Evolutionary conservation across 129 eudicot genomes (phyloP).

Genomic region (Erigeron canadensis): DNA sequence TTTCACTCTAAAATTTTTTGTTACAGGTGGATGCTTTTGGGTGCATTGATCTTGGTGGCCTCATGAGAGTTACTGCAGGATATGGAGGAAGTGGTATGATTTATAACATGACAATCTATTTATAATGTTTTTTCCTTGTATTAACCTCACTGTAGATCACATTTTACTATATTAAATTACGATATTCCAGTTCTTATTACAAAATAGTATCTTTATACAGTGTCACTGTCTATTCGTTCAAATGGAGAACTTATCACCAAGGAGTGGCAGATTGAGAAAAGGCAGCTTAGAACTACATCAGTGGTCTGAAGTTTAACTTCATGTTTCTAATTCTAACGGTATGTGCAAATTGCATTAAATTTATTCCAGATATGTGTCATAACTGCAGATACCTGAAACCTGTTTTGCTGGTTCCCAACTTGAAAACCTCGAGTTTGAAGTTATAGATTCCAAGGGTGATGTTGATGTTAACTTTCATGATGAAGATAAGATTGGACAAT

Average conservation of each 20-base stretch:
- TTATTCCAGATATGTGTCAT: neutral
- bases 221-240: conserved; percentile 40
- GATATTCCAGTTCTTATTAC: neutral
- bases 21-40: conserved; percentile 58
- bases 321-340: neutral
- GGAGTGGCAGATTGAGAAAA: conserved; percentile 51
- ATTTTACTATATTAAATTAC: neutral
- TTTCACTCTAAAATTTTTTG: neutral
- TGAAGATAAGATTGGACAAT: conserved; percentile 44
- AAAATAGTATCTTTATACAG: conserved; percentile 35
- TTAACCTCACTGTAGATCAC: neutral
- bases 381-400: conserved; percentile 47
- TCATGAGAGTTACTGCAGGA: conserved; percentile 50
- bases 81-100: conserved; percentile 52
- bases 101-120: neutral
- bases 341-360: neutral
- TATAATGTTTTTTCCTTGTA: neutral
- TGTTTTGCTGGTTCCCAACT: conserved; percentile 60
- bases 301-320: conserved; percentile 36
- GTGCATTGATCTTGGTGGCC: conserved; percentile 51
- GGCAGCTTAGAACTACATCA: conserved; percentile 48
- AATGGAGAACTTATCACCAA: conserved; percentile 20
- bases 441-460: conserved; percentile 46
- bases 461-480: conserved; percentile 60
- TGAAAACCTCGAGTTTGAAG: conserved; percentile 58